Evolutionary conservation across 2,329 filamentous ascomycete species (phyloP), one percentile per base, ranked within the genome.

Genomic region (Aspergillus fumigatus): DNA sequence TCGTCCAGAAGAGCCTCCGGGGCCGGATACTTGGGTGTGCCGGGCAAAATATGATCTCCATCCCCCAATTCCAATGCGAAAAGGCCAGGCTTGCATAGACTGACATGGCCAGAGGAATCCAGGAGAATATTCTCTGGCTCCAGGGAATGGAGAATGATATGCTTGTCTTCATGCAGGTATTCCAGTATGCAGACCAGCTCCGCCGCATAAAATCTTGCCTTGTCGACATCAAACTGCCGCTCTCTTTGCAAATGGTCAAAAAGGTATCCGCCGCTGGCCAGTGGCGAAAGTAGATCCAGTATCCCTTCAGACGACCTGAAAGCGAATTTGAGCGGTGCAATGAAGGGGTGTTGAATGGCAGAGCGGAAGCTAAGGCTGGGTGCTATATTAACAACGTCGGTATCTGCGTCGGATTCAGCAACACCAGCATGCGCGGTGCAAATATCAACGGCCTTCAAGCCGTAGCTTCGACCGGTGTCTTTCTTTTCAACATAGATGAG

Each of bases 21-120:
- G 11, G 59, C 59, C 52, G 55, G 57, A 52, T 59, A 62, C 43
- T 26, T 50, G 38, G 59, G 21, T 25, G 25, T 59, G 48, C 50
- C 53, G 51, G 59, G 50, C 29, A 50, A 21, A 53, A 56, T 59
- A 29, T 27, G 40, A 53, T 55, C 48, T 32, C 25, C 48, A 50
- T 59, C 52, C 54, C 35, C 32, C 47, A 52, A 17, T 32, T 54
- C 57, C 40, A 57, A 48, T 17, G 26, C 35, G 53, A 59, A 62
- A 38, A 62, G 54, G 47, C 52, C 38, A 54, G 58, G 55, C 19
- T 57, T 57, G 55, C 59, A 62, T 53, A 59, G 47, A 53, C 48
- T 59, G 50, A 59, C 29, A 49, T 62, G 57, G 40, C 59, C 59
- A 50, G 52, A 57, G 49, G 57, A 62, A 56, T 62, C 59, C 19